Evolutionary conservation across 495 filamentous ascomycete genomes (phyloP).

Genomic region (Trichoderma parareesei): DNA sequence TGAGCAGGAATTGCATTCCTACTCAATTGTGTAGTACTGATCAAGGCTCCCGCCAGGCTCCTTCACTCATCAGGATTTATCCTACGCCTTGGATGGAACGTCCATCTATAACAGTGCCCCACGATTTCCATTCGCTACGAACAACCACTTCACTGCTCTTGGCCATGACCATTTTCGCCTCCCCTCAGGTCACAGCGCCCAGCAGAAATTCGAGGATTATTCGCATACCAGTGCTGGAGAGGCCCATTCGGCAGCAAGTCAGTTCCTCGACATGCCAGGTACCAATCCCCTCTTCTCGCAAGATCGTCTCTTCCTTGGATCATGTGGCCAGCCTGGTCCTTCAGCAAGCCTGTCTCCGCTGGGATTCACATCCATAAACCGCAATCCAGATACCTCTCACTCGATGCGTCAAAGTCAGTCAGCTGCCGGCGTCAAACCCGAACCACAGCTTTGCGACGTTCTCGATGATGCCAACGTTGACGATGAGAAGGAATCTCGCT

Average conservation of each 20-base stretch:
- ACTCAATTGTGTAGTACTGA: not conserved
- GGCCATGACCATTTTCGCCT: constrained; percentile 5
- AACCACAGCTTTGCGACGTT: constrained; percentile 5
- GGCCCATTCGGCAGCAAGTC: not conserved
- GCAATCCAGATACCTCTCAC: not conserved
- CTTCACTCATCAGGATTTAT: not conserved
- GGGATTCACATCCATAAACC: constrained; percentile 3
- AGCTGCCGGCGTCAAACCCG: not conserved
- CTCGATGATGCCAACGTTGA: not conserved
- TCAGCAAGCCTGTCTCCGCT: not conserved
- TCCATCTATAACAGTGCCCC: not conserved
- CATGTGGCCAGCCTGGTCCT: not conserved
- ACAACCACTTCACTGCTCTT: not conserved
- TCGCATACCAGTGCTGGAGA: not conserved
- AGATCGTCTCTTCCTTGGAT: constrained; percentile 7
- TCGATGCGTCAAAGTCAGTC: not conserved
- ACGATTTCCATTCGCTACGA: not conserved
- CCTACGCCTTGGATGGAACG: not conserved
- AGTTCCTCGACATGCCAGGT: not conserved
- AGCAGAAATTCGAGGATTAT: not conserved
- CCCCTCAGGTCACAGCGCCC: not conserved
- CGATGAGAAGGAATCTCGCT: not conserved
- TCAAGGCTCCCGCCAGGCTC: not conserved
- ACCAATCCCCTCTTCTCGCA: constrained; percentile 7
- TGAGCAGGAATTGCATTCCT: not conserved